phyloP scores from a whole-genome alignment of 768 basidiomycete genomes.

The Mycena crocata region DNA sequence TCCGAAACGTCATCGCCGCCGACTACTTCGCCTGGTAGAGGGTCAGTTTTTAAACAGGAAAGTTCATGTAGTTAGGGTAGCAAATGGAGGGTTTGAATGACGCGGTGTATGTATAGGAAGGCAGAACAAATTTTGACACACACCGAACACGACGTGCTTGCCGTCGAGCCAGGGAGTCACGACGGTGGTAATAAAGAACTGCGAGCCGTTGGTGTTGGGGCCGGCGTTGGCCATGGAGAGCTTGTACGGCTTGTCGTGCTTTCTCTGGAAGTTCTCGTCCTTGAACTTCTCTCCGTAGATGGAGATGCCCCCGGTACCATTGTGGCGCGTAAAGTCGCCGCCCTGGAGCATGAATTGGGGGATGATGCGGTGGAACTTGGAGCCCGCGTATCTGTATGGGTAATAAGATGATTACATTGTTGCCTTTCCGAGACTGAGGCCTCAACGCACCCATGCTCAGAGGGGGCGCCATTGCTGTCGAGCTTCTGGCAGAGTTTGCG shows the following conservation, averaged over 20 bases:
- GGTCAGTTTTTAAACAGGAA: too few relatives aligned
- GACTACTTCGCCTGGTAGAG: too few relatives aligned
- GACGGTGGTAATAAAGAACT: slow-evolving; percentile 86
- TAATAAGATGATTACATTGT: too few relatives aligned
- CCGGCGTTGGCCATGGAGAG: slow-evolving; percentile 94
- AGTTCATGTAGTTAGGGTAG: too few relatives aligned
- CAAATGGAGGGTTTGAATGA: too few relatives aligned
- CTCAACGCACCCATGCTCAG: too few relatives aligned
- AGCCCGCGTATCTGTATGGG: slow-evolving; percentile 68
- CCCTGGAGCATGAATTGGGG: slow-evolving; percentile 90
- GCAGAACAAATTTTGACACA: too few relatives aligned
- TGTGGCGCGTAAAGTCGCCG: slow-evolving; percentile 82
- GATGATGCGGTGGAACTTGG: slow-evolving; percentile 80
- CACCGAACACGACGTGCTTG: slow-evolving; percentile 79
- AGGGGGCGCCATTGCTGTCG: slow-evolving; percentile 8
- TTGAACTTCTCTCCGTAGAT: slow-evolving; percentile 87
- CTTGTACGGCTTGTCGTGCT: slow-evolving; percentile 72
- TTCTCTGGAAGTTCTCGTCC: slow-evolving; percentile 78
- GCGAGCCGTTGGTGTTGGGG: slow-evolving; percentile 83
- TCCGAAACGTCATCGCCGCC: too few relatives aligned
- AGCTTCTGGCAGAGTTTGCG: slow-evolving; percentile 70
- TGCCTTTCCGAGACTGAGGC: too few relatives aligned
- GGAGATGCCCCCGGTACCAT: slow-evolving; percentile 87
- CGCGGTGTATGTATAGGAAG: too few relatives aligned
- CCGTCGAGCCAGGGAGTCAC: slow-evolving; percentile 78